Evolutionary conservation across 208 protist genomes (phyloP), one percentile per base, ranked within the genome.

Genomic region (Leishmania major): DNA sequence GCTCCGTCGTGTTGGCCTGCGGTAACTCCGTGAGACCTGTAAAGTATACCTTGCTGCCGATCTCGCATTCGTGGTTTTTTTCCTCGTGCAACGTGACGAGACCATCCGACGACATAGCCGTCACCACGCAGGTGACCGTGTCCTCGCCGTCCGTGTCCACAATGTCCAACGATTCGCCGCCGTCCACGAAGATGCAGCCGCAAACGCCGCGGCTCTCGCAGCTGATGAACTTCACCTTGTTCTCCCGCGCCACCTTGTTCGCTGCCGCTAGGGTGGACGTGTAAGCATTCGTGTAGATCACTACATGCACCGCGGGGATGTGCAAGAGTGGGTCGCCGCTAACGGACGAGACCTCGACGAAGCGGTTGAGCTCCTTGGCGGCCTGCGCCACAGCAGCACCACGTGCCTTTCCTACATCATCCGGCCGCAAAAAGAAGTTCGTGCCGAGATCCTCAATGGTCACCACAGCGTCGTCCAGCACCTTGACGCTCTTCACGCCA

Each of bases 361-460:
- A 98, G 43, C 91, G 91, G 79, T 98, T 99, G 17, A 99, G 87
- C 82, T 98, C 96, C 80, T 91, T 89, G 22, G 97, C 92, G 17
- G 89, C 80, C 19, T 73, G 67, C 6, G 95, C 87, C 28, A 94
- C 90, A 13, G 89, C 86, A 6, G 87, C 86, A 3, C 86, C 87
- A 43, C 95, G 87, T 64, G 87, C 78, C 70, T 86, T 88, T 6
- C 93, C 93, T 25, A 98, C 84, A 75, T 98, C 94, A 6, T 35
- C 62, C 8, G 86, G 62, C 37, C 64, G 82, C 19, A 94, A 55
- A 73, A 97, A 98, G 77, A 98, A 98, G 85, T 96, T 95, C 0
- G 90, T 96, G 84, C 92, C 84, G 25, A 96, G 81, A 80, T 98
- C 95, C n/a, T 69, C 82, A 15, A 88, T 64, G 4, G 75, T 72